A percentile compares a stretch with the other conserved stretches of the same genome.
These are phyloP conservation scores for Neurospora intermedia DNA, from an alignment of 495 filamentous ascomycete species.

Conservation along the genomic window DNA sequence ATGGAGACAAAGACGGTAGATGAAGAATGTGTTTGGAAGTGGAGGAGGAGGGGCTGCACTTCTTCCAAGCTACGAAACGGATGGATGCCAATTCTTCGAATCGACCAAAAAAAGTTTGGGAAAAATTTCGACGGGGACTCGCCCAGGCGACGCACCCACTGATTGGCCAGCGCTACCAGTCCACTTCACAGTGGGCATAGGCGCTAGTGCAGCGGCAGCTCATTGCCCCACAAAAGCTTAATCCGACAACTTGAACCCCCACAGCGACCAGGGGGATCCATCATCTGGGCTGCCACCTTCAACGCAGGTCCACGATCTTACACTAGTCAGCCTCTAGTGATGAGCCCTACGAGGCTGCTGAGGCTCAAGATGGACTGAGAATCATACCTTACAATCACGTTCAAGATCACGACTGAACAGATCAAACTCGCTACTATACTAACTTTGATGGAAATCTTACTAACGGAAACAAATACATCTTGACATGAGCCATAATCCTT, in stretches of 20 bases:
- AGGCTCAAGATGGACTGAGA: not conserved
- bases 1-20: not conserved
- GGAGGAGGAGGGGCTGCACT: not conserved
- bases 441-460: not conserved
- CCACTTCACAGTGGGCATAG: not conserved
- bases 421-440: not conserved
- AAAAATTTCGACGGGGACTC: constrained; percentile 1
- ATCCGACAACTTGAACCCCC: not conserved
- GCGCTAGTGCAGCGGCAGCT: not conserved
- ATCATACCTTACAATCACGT: too few species aligned
- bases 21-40: not conserved
- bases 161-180: not conserved
- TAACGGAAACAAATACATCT: not conserved
- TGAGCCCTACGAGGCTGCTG: not conserved
- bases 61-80: not conserved
- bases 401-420: not conserved
- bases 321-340: not conserved
- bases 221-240: not conserved
- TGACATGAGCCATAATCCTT: not conserved
- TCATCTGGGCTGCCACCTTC: not conserved
- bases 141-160: not conserved
- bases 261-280: not conserved
- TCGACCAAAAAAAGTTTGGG: not conserved
- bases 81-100: not conserved
- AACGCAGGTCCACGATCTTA: too few species aligned